phyloP scores from a whole-genome alignment of 495 filamentous ascomycete species.

The Hypomontagnella submonticulosa region DNA sequence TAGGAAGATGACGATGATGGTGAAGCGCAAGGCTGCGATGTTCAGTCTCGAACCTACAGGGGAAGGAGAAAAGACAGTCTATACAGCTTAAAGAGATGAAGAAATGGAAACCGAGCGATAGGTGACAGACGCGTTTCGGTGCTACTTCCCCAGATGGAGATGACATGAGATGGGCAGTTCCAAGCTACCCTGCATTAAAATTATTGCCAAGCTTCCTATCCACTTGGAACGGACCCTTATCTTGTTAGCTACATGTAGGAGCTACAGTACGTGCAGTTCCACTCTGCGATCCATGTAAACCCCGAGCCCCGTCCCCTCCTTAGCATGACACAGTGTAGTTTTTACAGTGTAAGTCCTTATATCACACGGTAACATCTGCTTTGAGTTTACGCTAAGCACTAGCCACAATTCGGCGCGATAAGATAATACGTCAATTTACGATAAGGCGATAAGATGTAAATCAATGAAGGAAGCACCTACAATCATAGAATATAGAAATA shows the following conservation, averaged over 20 bases:
- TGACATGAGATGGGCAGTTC: constrained; percentile 21
- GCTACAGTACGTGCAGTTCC: too few species aligned
- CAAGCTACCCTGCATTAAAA: constrained; percentile 16
- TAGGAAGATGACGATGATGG: neutral
- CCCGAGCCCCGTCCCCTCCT: constrained; percentile 4
- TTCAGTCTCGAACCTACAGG: constrained; percentile 13
- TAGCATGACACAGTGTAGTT: constrained; percentile 1
- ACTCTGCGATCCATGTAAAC: neutral
- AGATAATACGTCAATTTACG: constrained; percentile 19
- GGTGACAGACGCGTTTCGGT: constrained; percentile 29
- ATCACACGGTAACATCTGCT: too few species aligned
- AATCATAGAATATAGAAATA: too few species aligned
- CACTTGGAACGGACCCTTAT: constrained; percentile 26
- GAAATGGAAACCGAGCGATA: constrained; percentile 8
- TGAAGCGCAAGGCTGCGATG: constrained; percentile 11
- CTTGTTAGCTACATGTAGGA: constrained; percentile 24
- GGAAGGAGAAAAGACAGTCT: constrained; percentile 1
- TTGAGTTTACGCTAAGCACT: neutral
- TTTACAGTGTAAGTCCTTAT: too few species aligned
- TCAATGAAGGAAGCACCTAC: constrained; percentile 5
- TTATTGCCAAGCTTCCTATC: constrained; percentile 32
- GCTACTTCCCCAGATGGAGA: constrained; percentile 21
- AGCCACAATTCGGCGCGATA: constrained; percentile 12
- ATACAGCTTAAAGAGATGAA: constrained; percentile 12
- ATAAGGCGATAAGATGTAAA: neutral